phyloP scores from a whole-genome alignment of 2,329 filamentous ascomycete genomes.

The Pestalotiopsis sp. region DNA sequence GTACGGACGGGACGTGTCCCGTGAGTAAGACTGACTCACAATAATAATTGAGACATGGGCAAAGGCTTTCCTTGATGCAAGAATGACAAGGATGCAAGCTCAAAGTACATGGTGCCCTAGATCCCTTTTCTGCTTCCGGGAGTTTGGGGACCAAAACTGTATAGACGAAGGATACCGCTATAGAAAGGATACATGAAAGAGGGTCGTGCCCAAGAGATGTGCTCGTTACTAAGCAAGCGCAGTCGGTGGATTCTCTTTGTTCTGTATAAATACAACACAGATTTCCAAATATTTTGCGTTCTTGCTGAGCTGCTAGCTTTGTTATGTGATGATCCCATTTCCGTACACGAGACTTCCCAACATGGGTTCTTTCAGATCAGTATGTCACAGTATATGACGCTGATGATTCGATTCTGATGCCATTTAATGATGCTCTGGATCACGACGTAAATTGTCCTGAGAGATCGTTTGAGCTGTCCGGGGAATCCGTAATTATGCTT shows the following conservation, averaged over 20 bases:
- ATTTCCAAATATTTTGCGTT: neutral
- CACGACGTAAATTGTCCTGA: no score
- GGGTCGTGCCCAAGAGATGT: neutral
- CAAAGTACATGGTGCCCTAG: neutral
- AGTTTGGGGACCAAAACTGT: slow-evolving; percentile 12
- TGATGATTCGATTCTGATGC: no score
- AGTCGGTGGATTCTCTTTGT: neutral
- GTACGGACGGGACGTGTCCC: slow-evolving; percentile 92
- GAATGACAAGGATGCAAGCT: neutral
- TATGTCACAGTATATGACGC: no score
- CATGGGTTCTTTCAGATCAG: no score
- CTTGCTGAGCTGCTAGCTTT: neutral
- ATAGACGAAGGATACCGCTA: slow-evolving; percentile 13
- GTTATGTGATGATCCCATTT: neutral
- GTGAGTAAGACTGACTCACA: slow-evolving; percentile 59
- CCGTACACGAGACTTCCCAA: no score
- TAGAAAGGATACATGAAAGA: slow-evolving; percentile 8
- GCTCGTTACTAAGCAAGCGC: neutral
- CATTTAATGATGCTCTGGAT: no score
- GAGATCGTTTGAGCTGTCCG: no score
- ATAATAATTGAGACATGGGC: neutral
- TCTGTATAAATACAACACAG: neutral
- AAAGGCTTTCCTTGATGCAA: neutral
- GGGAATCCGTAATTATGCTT: no score
- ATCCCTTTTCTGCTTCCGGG: slow-evolving; percentile 10